Evolutionary conservation across 1,284 basidiomycete species (phyloP).

Genomic region (Ceratobasidium sp.): DNA sequence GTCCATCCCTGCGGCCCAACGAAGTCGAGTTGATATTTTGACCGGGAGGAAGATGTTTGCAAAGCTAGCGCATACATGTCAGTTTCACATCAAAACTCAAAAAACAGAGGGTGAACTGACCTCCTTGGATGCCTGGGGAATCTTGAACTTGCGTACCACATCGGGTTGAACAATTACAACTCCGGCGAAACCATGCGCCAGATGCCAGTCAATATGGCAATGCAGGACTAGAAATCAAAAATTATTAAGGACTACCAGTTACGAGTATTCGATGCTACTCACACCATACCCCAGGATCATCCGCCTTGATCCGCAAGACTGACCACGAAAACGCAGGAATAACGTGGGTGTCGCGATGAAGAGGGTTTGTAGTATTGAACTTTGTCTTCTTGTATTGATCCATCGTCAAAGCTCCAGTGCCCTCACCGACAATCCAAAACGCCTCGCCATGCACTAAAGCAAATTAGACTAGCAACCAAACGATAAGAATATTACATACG

Average conservation of each 20-base stretch:
- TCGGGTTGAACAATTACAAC: constrained; percentile 39
- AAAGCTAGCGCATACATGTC: constrained; percentile 21
- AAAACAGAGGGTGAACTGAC: neutral
- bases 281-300: constrained; percentile 51
- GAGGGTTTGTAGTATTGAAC: constrained; percentile 51
- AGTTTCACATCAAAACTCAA: neutral
- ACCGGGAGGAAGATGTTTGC: constrained; percentile 17
- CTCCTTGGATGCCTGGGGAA: neutral
- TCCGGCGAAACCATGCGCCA: constrained; percentile 30
- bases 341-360: constrained; percentile 54
- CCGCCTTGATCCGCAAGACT: constrained; percentile 53
- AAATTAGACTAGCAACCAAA: neutral
- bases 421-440: constrained; percentile 55
- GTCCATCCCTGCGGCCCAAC: constrained; percentile 1
- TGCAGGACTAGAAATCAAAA: constrained; percentile 28
- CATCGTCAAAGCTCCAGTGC: constrained; percentile 48
- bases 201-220: constrained; percentile 43
- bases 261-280: neutral
- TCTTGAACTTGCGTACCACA: constrained; percentile 1
- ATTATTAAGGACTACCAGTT: neutral
- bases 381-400: constrained; percentile 41
- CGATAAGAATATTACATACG: neutral
- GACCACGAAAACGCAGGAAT: constrained; percentile 52
- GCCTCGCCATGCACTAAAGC: constrained; percentile 51
- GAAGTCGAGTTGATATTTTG: constrained; percentile 6